Percentiles rank a stretch among this genome's conserved stretches.
Conservation (phyloP, 2,329 filamentous ascomycete genomes). For the Xylariomycetidae sp. region DNA sequence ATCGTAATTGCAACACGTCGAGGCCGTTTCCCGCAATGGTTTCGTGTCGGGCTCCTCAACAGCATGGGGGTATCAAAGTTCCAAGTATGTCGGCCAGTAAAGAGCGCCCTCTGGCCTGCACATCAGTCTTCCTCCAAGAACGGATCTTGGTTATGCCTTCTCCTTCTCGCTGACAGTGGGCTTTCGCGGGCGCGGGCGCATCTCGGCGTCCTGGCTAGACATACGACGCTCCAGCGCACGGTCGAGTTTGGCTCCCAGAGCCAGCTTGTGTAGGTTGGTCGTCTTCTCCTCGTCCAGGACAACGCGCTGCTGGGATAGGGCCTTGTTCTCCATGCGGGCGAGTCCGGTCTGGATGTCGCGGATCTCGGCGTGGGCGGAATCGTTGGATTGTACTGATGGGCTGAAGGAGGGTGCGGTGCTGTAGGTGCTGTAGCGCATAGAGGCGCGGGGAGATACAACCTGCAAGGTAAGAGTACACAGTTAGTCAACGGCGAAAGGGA, state of each 20-base stretch:
- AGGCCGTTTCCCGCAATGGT: no score
- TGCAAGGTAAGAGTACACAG: constrained; percentile 7
- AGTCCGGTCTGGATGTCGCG: constrained; percentile 71
- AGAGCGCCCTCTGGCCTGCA: no score
- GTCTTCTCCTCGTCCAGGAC: constrained; percentile 72
- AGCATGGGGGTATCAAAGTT: no score
- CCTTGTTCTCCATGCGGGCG: constrained; percentile 85
- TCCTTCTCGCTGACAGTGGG: constrained; percentile 27
- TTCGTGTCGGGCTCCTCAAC: no score
- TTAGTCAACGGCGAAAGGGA: no score
- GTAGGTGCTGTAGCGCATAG: constrained; percentile 54
- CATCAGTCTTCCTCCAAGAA: no score
- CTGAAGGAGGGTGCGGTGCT: constrained; percentile 57
- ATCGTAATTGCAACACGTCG: no score
- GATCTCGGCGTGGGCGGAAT: constrained; percentile 53
- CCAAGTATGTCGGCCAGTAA: no score
- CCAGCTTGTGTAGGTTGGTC: constrained; percentile 77
- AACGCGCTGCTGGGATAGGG: constrained; percentile 75
- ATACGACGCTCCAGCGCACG: constrained; percentile 80
- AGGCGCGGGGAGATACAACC: constrained; percentile 40
- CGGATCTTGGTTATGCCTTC: no score
- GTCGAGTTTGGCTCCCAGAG: constrained; percentile 84
- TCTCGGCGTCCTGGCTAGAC: constrained; percentile 82
- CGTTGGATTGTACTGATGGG: constrained; percentile 44
- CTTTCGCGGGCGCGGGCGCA: constrained; percentile 51